phyloP scores from a whole-genome alignment of 768 basidiomycete species.

The Boletus insuetus region DNA sequence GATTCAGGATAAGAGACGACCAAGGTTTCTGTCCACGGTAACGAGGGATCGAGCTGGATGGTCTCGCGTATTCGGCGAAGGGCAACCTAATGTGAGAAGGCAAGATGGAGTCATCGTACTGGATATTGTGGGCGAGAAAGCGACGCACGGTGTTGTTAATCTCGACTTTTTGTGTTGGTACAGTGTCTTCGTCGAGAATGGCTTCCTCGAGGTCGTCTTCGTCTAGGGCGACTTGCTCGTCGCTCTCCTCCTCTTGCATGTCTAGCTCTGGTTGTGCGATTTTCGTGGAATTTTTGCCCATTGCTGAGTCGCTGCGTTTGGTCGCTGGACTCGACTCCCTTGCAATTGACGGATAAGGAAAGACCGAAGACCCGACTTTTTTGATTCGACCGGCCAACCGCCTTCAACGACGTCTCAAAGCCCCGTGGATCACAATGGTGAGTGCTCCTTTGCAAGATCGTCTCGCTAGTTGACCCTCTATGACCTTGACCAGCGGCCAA shows the following conservation, averaged over 20 bases:
- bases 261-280: slow-evolving; percentile 9
- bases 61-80: slow-evolving; percentile 77
- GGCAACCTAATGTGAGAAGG: slow-evolving; percentile 50
- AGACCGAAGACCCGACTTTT: slow-evolving; percentile 13
- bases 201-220: slow-evolving; percentile 70
- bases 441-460: background rate
- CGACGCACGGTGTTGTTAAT: slow-evolving; percentile 73
- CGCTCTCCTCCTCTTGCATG: slow-evolving; percentile 27
- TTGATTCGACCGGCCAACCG: slow-evolving; percentile 3
- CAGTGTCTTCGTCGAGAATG: slow-evolving; percentile 71
- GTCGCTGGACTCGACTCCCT: background rate
- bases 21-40: slow-evolving; percentile 86
- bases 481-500: slow-evolving; percentile 52
- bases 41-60: slow-evolving; percentile 67
- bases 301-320: slow-evolving; percentile 1
- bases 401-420: background rate
- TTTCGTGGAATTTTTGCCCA: slow-evolving; percentile 13
- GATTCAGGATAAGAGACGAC: slow-evolving; percentile 67
- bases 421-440: slow-evolving; percentile 15
- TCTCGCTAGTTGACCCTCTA: background rate
- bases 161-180: slow-evolving; percentile 68
- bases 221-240: slow-evolving; percentile 57
- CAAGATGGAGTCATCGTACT: background rate
- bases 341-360: slow-evolving; percentile 23
- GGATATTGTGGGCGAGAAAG: background rate